phyloP scores from a whole-genome alignment of 108 stramenopile genomes.

The Cyclotella cryptica region DNA sequence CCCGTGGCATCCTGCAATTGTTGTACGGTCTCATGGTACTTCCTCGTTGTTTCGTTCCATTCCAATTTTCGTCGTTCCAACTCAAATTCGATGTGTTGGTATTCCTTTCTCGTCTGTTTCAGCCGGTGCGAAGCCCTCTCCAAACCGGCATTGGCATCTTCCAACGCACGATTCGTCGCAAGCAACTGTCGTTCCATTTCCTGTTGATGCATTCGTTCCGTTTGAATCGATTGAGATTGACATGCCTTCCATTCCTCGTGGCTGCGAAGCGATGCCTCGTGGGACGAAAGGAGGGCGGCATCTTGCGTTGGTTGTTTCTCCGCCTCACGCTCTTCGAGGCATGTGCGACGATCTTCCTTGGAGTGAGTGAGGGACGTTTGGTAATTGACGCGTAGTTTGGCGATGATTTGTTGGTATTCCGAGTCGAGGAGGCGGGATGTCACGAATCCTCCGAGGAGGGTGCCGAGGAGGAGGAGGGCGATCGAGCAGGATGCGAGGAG shows the following conservation, averaged over 20 bases:
- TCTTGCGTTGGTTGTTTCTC: slow-evolving; percentile 3
- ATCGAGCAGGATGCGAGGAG: neutral
- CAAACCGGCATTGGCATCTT: slow-evolving; percentile 24
- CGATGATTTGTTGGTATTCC: slow-evolving; percentile 25
- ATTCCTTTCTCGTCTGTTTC: neutral
- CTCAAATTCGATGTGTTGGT: neutral
- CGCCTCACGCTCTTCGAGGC: neutral
- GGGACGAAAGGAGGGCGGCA: neutral
- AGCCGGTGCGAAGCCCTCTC: slow-evolving; percentile 23
- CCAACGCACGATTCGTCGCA: slow-evolving; percentile 13
- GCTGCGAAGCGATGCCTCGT: neutral
- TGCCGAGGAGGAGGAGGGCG: slow-evolving; percentile 17
- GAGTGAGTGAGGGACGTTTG: slow-evolving; percentile 1
- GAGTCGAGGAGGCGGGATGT: slow-evolving; percentile 16
- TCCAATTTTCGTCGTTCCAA: neutral
- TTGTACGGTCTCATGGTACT: neutral
- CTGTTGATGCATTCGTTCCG: slow-evolving; percentile 13
- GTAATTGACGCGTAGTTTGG: slow-evolving; percentile 7
- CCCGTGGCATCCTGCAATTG: neutral
- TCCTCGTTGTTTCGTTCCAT: neutral
- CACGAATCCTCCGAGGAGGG: slow-evolving; percentile 15
- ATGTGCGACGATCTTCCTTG: slow-evolving; percentile 18
- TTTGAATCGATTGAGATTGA: slow-evolving; percentile 16
- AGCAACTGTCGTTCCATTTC: slow-evolving; percentile 21
- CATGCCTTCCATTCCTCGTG: slow-evolving; percentile 23